These are phyloP conservation scores for Hypoxylon sp. DNA, from an alignment of 2,329 filamentous ascomycete species.

Conservation along the genomic window DNA sequence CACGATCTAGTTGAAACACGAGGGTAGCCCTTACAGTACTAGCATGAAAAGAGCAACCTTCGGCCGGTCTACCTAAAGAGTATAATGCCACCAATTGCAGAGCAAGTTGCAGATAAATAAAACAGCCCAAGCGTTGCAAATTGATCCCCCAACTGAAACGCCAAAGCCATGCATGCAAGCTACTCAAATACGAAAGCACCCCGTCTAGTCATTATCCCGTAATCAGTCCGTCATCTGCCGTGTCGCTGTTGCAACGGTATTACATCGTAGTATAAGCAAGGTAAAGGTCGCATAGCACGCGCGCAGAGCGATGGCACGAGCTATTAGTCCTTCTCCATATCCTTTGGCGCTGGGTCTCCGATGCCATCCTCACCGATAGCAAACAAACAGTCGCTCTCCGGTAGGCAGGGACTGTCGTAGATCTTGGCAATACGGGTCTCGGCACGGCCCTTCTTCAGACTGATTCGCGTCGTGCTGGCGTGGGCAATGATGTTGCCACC, in stretches of 20 bases:
- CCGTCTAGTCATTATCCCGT: constrained; percentile 1
- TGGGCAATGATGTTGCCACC: constrained; percentile 99
- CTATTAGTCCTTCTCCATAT: constrained; percentile 78
- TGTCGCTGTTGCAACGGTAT: constrained; percentile 5
- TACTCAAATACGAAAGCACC: constrained; percentile 23
- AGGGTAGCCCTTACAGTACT: constrained; percentile 7
- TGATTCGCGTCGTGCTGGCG: constrained; percentile 93
- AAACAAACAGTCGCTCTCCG: constrained; percentile 96
- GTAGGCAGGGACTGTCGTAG: constrained; percentile 96
- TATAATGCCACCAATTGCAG: constrained; percentile 11
- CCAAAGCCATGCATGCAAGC: constrained; percentile 44
- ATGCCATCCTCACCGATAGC: constrained; percentile 98
- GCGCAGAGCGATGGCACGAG: neutral
- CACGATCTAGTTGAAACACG: constrained; percentile 1
- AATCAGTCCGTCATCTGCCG: constrained; percentile 31
- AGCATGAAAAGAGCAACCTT: constrained; percentile 1
- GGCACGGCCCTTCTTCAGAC: constrained; percentile 92
- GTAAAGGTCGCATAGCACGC: neutral
- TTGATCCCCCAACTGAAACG: constrained; percentile 28
- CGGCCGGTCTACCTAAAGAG: constrained; percentile 14
- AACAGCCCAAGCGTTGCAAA: constrained; percentile 21
- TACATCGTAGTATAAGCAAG: too few relatives aligned
- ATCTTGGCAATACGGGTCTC: constrained; percentile 99
- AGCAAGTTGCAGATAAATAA: constrained; percentile 23
- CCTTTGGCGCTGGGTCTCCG: constrained; percentile 94